A percentile compares a stretch with the other conserved stretches of the same genome.
These are phyloP conservation scores for Ogataea degrootiae DNA, from an alignment of 805 yeast genomes.

Conservation along the genomic window DNA sequence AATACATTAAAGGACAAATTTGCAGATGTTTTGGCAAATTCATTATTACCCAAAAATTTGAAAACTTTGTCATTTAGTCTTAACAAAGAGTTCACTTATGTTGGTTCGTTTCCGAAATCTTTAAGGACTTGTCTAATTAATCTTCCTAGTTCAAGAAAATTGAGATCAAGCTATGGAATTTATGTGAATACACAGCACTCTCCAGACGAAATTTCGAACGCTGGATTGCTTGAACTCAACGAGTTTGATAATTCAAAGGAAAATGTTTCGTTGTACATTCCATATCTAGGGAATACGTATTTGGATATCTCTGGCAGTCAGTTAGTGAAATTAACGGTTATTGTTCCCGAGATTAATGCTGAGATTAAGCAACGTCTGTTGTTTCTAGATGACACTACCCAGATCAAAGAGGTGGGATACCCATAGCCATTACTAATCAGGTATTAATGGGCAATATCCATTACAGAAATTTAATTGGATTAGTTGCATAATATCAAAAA, in stretches of 20 bases:
- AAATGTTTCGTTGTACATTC: not conserved
- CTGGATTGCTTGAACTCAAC: too few relatives aligned
- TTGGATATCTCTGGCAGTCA: not conserved
- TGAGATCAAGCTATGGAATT: not conserved
- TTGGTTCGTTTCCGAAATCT: not conserved
- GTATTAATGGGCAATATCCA: too few relatives aligned
- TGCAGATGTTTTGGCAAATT: not conserved
- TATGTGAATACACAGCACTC: not conserved
- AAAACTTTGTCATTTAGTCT: not conserved
- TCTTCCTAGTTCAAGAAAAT: not conserved
- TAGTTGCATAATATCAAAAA: not conserved
- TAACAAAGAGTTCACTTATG: not conserved
- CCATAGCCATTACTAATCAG: not conserved
- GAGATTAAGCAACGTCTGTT: not conserved
- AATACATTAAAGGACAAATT: not conserved
- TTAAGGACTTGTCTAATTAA: conserved; percentile 1
- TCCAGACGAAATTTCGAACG: not conserved
- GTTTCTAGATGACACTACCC: not conserved
- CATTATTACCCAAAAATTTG: not conserved
- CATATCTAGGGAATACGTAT: not conserved
- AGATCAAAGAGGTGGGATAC: not conserved
- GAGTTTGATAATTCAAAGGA: too few relatives aligned
- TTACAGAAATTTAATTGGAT: too few relatives aligned
- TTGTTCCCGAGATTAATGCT: not conserved
- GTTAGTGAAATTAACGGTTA: not conserved